Evolutionary conservation across 1,139 yeast species (phyloP), one percentile per base, ranked within the genome.

Genomic region (Yamadazyma atmosphaerica): DNA sequence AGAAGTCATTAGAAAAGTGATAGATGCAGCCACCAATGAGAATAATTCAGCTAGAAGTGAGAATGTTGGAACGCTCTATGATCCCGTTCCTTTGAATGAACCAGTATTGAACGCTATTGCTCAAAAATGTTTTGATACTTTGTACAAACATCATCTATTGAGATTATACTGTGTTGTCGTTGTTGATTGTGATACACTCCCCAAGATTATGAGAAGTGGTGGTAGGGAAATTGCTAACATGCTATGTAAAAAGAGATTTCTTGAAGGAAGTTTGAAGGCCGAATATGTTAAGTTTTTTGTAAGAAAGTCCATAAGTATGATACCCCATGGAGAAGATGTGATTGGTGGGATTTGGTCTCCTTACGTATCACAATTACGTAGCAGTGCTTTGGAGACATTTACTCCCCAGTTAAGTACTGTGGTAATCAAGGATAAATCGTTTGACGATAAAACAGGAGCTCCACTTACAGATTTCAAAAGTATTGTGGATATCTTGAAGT

Each of bases 191-290:
- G 89, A 87, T 45, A 74, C 90, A 0, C 69, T 94, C 26, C 97
- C 98, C 1, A 77, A 96, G 54, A 84, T 87, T 18, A 72, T 81
- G 57, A 69, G 94, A 52, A 82, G 88, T 60, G 96, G 96, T 6
- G 82, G 95, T 10, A 72, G 84, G 23, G 98, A 94, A 53, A 86
- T 92, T 49, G 98, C 98, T 2, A 92, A 90, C 50, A 87, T 90
- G 82, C 72, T 94, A 35, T 90, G 96, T 50, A 88, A 90, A 46
- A 81, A 86, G 51, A 75, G 79, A 47, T 89, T 89, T 54, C 72
- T 83, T 35, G 85, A 81, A 48, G 98, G 98, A 1, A 70, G 77
- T 9, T 65, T 92, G 25, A 75, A 79, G 22, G 85, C 95, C 0
- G 84, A 81, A 29, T 90, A 79, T 60, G 90, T 89, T 37, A 88